A percentile compares a stretch with the other conserved stretches of the same genome.
Conservation (phyloP, 768 basidiomycete genomes). For the Xerocomus potaroensis region DNA sequence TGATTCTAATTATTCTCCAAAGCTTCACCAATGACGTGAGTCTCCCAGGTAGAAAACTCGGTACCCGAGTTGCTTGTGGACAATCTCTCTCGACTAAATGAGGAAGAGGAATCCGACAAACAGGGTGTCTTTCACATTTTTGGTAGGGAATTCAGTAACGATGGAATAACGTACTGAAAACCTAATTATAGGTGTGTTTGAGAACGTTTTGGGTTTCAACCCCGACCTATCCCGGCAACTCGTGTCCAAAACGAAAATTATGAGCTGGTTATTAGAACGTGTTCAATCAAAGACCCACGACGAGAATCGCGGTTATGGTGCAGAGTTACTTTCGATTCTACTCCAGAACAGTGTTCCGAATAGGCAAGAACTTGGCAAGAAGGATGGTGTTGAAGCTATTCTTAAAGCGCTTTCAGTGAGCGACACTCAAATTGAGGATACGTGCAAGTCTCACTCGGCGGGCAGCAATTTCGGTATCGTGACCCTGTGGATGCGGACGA, state of each 20-base stretch:
- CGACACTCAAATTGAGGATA: slow-evolving; percentile 7
- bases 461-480: slow-evolving; percentile 78
- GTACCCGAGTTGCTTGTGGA: slow-evolving; percentile 86
- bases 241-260: slow-evolving; percentile 67
- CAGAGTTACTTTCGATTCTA: slow-evolving; percentile 89
- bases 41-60: slow-evolving; percentile 68
- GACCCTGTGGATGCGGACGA: slow-evolving; percentile 89
- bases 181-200: slow-evolving; percentile 69
- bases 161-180: background rate
- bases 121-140: slow-evolving; percentile 92
- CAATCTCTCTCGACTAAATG: slow-evolving; percentile 85
- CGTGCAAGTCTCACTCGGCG: slow-evolving; percentile 11
- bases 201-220: slow-evolving; percentile 86
- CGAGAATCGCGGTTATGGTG: slow-evolving; percentile 90
- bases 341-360: slow-evolving; percentile 72
- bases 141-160: slow-evolving; percentile 39
- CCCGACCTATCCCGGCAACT: slow-evolving; percentile 69
- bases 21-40: slow-evolving; percentile 3
- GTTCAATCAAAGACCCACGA: slow-evolving; percentile 71
- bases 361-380: slow-evolving; percentile 61
- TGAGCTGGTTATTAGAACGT: slow-evolving; percentile 77
- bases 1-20: slow-evolving; percentile 37
- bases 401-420: slow-evolving; percentile 80
- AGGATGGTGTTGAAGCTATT: slow-evolving; percentile 73
- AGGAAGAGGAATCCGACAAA: slow-evolving; percentile 83